Base-by-base conservation (phyloP, 2,329 filamentous ascomycete genomes). In the Sarocladiaceae sp. region DNA sequence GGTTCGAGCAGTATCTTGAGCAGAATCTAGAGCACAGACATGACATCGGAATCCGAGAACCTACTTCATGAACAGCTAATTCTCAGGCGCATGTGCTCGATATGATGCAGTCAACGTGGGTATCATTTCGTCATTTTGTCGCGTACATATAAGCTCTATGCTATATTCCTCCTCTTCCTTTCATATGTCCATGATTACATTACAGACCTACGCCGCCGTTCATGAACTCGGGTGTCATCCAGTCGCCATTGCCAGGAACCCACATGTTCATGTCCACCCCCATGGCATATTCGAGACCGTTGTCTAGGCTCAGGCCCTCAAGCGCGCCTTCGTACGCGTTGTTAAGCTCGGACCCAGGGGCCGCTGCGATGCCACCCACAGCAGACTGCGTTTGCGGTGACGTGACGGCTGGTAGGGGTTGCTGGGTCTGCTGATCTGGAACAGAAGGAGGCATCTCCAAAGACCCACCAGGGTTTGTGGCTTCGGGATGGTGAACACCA, bases 241-340 rank as follows among this genome's bases (percentile, higher is more conserved):
- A 45, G 16, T 46, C 42, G 9, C 35, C 48, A 24, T 43, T 45
- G 9, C 37, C 37, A 9, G 37, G 37, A 11, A 41, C 37, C 62
- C 62, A 66, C 20, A 64, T 46, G 12, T 60, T 60, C 43, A 61
- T 52, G 39, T 68, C 65, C 19, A 67, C 60, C 2, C 68, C 68
- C 51, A 72, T 70, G 1, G 65, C 58, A 33, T 62, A 60, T 23
- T 65, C 63, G 3, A 66, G 61, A 15, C 68, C 69, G 21, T 67
- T 62, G 16, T 70, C 70, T 18, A 72, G 60, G 20, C 70, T 69
- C 2, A 73, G 58, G 0, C 66, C 66, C 37, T 72, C 70, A 44
- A 72, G 61, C 0, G 69, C 68, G 2, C 70, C 70, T 44, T 73
- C 70, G 37, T 73, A 73, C 0, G 70, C 69, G 31, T 71, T 73